These are phyloP conservation scores for Colletotrichum zoysiae DNA, from an alignment of 2,329 filamentous ascomycete species.

Conservation along the genomic window DNA sequence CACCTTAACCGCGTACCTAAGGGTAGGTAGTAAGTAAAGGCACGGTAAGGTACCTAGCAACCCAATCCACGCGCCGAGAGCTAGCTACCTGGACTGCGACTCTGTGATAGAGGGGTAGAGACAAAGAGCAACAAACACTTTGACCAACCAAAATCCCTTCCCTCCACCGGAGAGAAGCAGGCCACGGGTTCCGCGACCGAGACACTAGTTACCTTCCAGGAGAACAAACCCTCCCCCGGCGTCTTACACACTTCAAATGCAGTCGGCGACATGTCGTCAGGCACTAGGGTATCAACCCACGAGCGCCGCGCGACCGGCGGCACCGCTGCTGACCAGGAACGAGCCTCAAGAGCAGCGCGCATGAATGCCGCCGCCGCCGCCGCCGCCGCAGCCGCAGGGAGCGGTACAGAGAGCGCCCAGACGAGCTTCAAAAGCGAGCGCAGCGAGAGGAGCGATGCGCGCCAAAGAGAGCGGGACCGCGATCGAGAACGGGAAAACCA, in stretches of 20 bases:
- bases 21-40: neutral
- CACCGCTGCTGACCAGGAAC: slow-evolving; percentile 49
- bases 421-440: slow-evolving; percentile 50
- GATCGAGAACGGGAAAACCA: slow-evolving; percentile 43
- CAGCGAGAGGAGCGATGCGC: slow-evolving; percentile 37
- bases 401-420: slow-evolving; percentile 43
- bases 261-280: slow-evolving; percentile 58
- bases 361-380: slow-evolving; percentile 47
- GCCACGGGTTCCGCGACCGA: neutral
- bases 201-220: neutral
- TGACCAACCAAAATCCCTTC: neutral
- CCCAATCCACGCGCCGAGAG: slow-evolving; percentile 19
- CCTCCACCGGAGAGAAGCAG: neutral
- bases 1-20: slow-evolving; percentile 33
- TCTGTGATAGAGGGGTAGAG: slow-evolving; percentile 30
- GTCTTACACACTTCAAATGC: slow-evolving; percentile 48
- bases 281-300: slow-evolving; percentile 56
- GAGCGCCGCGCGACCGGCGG: slow-evolving; percentile 57
- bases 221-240: slow-evolving; percentile 4
- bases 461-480: slow-evolving; percentile 30
- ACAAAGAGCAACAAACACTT: slow-evolving; percentile 16
- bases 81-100: slow-evolving; percentile 17
- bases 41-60: neutral
- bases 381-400: slow-evolving; percentile 6
- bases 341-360: slow-evolving; percentile 47